These are phyloP conservation scores for Aureoboletus auriporus DNA, from an alignment of 768 basidiomycete genomes.

Conservation along the genomic window DNA sequence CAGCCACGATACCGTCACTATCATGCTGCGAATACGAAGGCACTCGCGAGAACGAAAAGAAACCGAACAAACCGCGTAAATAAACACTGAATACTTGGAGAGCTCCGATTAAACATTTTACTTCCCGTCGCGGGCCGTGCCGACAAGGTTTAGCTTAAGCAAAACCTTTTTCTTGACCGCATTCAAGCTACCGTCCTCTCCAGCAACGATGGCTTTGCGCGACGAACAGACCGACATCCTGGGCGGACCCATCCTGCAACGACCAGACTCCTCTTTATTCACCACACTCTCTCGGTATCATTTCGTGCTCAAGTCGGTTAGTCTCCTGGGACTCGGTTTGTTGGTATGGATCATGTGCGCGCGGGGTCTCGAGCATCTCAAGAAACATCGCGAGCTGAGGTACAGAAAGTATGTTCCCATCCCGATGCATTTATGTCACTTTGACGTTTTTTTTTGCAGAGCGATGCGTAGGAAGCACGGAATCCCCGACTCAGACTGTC, in stretches of 20 bases:
- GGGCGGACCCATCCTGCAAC: conserved; percentile 49
- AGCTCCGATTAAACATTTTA: conserved; percentile 24
- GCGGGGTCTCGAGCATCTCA: conserved; percentile 43
- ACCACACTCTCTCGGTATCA: conserved; percentile 35
- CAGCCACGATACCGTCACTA: too few relatives aligned
- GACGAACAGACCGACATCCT: conserved; percentile 72
- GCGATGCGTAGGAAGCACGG: conserved; percentile 74
- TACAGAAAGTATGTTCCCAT: conserved; percentile 55
- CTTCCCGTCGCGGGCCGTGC: conserved; percentile 20
- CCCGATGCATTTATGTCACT: neutral
- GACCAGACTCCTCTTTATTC: conserved; percentile 24
- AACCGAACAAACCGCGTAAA: too few relatives aligned
- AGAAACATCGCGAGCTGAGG: conserved; percentile 58
- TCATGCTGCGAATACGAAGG: too few relatives aligned
- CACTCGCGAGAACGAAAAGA: too few relatives aligned
- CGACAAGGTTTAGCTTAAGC: conserved; percentile 6
- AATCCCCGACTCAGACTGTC: conserved; percentile 77
- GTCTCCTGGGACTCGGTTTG: conserved; percentile 32
- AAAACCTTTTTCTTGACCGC: conserved; percentile 5
- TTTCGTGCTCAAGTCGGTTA: conserved; percentile 33
- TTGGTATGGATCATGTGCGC: conserved; percentile 32
- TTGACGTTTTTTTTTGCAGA: conserved; percentile 34
- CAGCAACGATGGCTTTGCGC: conserved; percentile 44
- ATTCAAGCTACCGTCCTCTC: conserved; percentile 13
- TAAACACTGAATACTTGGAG: neutral